Percentiles rank a stretch among this genome's conserved stretches.
Conservation (phyloP, 192 early-diverging fungal genomes). For the Chytriomyces hyalinus region DNA sequence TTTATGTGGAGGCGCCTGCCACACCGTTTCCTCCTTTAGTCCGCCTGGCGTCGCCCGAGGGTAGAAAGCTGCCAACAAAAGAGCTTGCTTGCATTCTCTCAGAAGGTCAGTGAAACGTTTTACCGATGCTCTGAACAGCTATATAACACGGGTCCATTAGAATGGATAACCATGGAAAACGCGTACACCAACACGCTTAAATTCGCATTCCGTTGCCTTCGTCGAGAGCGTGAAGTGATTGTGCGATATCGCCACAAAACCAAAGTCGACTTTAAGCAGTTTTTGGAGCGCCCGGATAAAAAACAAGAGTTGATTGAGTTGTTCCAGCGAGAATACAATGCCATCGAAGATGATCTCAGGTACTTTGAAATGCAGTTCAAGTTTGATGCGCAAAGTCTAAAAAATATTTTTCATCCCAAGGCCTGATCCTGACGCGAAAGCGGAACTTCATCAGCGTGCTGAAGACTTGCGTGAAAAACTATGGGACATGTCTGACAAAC, state of each 20-base stretch:
- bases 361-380: slow-evolving; percentile 16
- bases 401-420: slow-evolving; percentile 25
- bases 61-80: slow-evolving; percentile 54
- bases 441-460: slow-evolving; percentile 65
- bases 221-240: slow-evolving; percentile 57
- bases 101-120: slow-evolving; percentile 45
- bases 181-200: slow-evolving; percentile 63
- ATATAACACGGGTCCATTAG: slow-evolving; percentile 15
- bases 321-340: slow-evolving; percentile 64
- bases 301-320: slow-evolving; percentile 61
- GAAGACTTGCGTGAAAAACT: slow-evolving; percentile 66
- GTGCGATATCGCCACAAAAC: slow-evolving; percentile 58
- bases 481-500: slow-evolving; percentile 64
- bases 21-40: slow-evolving; percentile 20
- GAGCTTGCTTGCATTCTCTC: slow-evolving; percentile 58
- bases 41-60: slow-evolving; percentile 39
- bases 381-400: background rate
- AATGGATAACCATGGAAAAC: slow-evolving; percentile 63
- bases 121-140: background rate
- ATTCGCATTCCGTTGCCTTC: slow-evolving; percentile 61
- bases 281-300: slow-evolving; percentile 60
- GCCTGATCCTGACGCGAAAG: slow-evolving; percentile 62
- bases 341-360: slow-evolving; percentile 65
- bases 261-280: slow-evolving; percentile 59
- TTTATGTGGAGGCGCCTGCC: slow-evolving; percentile 29